Conservation (phyloP, 2,329 filamentous ascomycete species). For the Mollisia scopiformis region DNA sequence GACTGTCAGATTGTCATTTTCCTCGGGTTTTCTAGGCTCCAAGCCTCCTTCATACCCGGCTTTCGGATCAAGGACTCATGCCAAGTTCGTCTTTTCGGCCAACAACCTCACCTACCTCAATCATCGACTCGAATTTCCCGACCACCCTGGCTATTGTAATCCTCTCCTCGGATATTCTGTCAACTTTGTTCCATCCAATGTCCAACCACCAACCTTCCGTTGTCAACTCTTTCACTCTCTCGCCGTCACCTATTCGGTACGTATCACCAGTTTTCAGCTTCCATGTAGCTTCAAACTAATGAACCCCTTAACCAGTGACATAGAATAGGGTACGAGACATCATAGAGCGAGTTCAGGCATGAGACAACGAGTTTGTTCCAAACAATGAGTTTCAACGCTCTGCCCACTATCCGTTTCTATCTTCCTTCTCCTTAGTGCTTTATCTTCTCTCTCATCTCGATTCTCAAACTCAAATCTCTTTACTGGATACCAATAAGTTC, state of each 20-base stretch:
- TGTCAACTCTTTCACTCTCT: not conserved
- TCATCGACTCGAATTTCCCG: not conserved
- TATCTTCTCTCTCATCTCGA: not conserved
- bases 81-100: not conserved
- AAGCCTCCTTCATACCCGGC: not conserved
- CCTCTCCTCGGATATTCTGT: not conserved
- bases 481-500: not conserved
- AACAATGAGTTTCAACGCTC: not conserved
- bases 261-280: not conserved
- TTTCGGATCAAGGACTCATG: not conserved
- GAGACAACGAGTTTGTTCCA: not conserved
- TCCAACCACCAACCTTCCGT: not conserved
- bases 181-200: not conserved
- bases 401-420: not conserved
- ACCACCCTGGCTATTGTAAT: not conserved
- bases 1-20: not conserved
- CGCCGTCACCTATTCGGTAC: not conserved
- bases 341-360: constrained; percentile 2
- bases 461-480: not conserved
- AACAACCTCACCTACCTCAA: not conserved
- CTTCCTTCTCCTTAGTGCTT: not conserved
- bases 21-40: not conserved
- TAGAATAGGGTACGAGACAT: constrained; percentile 5
- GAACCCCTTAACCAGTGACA: constrained; percentile 6
- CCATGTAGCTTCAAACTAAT: not conserved